Percentiles rank a stretch among this genome's conserved stretches.
These are phyloP conservation scores for Calonectria crousiana DNA, from an alignment of 2,329 filamentous ascomycete species.

Conservation along the genomic window DNA sequence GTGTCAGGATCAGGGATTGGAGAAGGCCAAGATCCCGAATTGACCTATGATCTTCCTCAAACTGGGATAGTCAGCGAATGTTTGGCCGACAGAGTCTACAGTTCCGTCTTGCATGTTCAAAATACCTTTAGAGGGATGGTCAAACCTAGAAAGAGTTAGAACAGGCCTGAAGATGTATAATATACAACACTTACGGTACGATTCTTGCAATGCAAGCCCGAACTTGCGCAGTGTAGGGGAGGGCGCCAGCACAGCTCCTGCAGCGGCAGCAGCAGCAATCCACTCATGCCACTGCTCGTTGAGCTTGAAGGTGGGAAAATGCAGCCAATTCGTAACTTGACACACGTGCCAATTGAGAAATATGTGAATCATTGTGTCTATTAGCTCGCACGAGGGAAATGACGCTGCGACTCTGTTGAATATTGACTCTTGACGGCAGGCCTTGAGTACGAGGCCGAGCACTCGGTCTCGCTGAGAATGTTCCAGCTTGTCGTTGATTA, in stretches of 20 bases:
- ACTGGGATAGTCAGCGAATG: slow-evolving; percentile 46
- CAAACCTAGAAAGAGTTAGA: slow-evolving; percentile 39
- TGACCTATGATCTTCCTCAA: slow-evolving; percentile 62
- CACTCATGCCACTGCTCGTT: slow-evolving; percentile 69
- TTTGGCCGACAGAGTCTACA: not conserved
- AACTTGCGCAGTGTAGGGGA: slow-evolving; percentile 71
- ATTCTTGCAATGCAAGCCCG: slow-evolving; percentile 67
- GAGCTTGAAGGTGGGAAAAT: slow-evolving; percentile 70
- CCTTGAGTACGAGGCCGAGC: slow-evolving; percentile 72
- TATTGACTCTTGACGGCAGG: slow-evolving; percentile 64
- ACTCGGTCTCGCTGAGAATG: slow-evolving; percentile 69
- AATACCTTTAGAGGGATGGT: slow-evolving; percentile 48
- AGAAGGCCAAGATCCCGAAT: slow-evolving; percentile 62
- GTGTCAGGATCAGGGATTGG: slow-evolving; percentile 61
- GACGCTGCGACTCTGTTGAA: slow-evolving; percentile 67
- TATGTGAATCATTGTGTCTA: slow-evolving; percentile 72
- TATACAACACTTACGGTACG: slow-evolving; percentile 54
- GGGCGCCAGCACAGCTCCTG: slow-evolving; percentile 70
- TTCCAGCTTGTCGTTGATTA: slow-evolving; percentile 59
- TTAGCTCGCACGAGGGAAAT: slow-evolving; percentile 70
- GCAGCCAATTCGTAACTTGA: slow-evolving; percentile 71
- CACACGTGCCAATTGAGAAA: slow-evolving; percentile 69
- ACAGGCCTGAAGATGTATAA: not conserved
- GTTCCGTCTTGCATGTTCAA: not conserved
- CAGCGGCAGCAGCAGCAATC: slow-evolving; percentile 69